Conservation (phyloP, 352 stramenopile genomes). For the Globisporangium heterothallicum region DNA sequence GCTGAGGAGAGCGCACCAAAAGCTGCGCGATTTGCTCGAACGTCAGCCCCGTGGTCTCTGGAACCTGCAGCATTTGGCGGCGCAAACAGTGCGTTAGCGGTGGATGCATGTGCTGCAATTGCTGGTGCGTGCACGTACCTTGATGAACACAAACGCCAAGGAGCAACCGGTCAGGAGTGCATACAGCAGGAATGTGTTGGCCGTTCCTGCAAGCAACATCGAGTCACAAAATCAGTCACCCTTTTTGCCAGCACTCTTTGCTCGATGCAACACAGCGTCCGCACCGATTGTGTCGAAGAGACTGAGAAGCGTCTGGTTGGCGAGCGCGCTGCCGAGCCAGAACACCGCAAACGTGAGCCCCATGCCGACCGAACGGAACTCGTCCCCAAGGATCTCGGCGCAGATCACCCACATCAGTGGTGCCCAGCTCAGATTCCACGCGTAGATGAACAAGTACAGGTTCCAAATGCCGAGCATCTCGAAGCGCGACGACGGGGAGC, state of each 20-base stretch:
- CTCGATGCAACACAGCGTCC: too few relatives aligned
- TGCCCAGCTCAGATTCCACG: slow-evolving; percentile 72
- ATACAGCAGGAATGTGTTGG: slow-evolving; percentile 55
- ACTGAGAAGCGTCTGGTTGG: slow-evolving; percentile 67
- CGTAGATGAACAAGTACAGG: slow-evolving; percentile 69
- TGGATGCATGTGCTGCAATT: neutral
- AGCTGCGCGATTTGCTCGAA: slow-evolving; percentile 62
- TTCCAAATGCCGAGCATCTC: slow-evolving; percentile 49
- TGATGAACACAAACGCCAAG: slow-evolving; percentile 48
- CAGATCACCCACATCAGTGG: slow-evolving; percentile 75
- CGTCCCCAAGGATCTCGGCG: slow-evolving; percentile 55
- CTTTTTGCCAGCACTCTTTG: too few relatives aligned
- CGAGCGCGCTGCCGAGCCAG: slow-evolving; percentile 59
- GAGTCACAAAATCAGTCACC: too few relatives aligned
- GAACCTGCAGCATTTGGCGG: slow-evolving; percentile 24
- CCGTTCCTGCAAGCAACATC: slow-evolving; percentile 17
- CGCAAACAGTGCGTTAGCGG: neutral
- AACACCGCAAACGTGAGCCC: slow-evolving; percentile 66
- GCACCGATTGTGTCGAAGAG: slow-evolving; percentile 43
- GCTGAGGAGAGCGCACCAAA: slow-evolving; percentile 18
- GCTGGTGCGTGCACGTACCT: slow-evolving; percentile 18
- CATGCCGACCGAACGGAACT: slow-evolving; percentile 71
- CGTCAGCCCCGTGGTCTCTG: slow-evolving; percentile 53
- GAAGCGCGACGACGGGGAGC: slow-evolving; percentile 14
- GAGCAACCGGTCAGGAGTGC: slow-evolving; percentile 30